Percentiles rank a stretch among this genome's conserved stretches.
phyloP scores from a whole-genome alignment of 768 basidiomycete species.

The Holtermannia corniformis region DNA sequence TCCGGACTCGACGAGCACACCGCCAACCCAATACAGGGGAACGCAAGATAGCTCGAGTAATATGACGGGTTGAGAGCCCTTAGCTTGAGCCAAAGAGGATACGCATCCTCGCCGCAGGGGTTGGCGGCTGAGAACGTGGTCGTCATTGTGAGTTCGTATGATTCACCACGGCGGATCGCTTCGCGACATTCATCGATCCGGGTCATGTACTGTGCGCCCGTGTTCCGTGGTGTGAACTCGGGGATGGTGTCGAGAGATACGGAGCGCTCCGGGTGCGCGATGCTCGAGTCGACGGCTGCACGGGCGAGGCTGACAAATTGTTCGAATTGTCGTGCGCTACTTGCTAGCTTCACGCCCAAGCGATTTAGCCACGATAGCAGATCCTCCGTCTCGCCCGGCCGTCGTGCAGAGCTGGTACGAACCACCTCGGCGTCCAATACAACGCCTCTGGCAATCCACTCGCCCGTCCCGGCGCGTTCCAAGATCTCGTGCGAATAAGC shows the following conservation, averaged over 20 bases:
- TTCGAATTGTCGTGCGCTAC: not conserved
- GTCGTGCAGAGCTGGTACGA: no score
- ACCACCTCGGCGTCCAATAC: constrained; percentile 5
- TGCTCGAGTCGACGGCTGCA: not conserved
- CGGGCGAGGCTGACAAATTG: not conserved
- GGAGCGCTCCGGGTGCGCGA: not conserved
- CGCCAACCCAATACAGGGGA: constrained; percentile 43
- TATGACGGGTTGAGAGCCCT: constrained; percentile 76
- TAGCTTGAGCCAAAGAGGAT: constrained; percentile 9
- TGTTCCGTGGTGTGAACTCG: constrained; percentile 19
- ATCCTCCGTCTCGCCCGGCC: not conserved
- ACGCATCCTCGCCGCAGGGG: not conserved
- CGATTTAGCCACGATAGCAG: not conserved
- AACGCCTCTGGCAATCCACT: constrained; percentile 31
- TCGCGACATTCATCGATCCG: constrained; percentile 64
- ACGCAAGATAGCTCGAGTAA: constrained; percentile 60
- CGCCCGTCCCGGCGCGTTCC: constrained; percentile 23
- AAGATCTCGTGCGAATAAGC: constrained; percentile 29
- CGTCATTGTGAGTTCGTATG: constrained; percentile 88
- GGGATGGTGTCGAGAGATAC: constrained; percentile 10
- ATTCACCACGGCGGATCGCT: constrained; percentile 69
- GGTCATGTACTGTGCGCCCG: constrained; percentile 49
- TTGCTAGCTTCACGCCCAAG: not conserved
- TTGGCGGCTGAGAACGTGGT: constrained; percentile 38
- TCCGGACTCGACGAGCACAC: constrained; percentile 65